Evolutionary conservation across 371 early-diverging fungal species (phyloP), one percentile per base, ranked within the genome.

Genomic region (Mortierella sp.): DNA sequence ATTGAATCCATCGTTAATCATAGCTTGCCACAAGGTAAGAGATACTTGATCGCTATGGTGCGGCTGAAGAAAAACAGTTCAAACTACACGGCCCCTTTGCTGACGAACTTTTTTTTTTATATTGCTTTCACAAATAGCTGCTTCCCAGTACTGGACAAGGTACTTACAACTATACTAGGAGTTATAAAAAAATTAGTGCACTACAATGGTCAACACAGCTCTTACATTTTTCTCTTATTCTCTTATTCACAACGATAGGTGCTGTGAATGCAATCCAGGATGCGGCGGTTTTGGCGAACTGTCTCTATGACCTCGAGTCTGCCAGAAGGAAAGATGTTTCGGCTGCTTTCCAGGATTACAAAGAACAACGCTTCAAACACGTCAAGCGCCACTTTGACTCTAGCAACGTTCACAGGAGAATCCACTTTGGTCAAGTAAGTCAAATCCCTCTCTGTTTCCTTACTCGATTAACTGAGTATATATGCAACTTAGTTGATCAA

Each of bases 191-290:
- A 3, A 3, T 50, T 16, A 14, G 16, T 14, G 10, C 3, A 14
- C 16, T 2, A 31, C 11, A 19, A 31, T 16, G 21, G 21, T 8
- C 31, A 63, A 34, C 19, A 63, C 6, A 28, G 6, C 19, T 1
- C 63, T 63, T 16, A 31, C 7, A 60, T 16, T 2, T 50, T 50
- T 13, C n/a, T 14, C 58, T 13, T 6, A 11, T 6, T 68, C 21
- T 2, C 8, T 68, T 68, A 3, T 8, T 42, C 0, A 24, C 24
- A 68, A 68, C 21, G 7, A 21, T 34, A 38, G 68, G 68, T 10
- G 42, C 68, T 10, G 68, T 68, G 68, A 68, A 38, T 68, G 68
- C 68, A 5, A 68, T 68, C 24, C 68, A 68, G 10, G 68, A 68
- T 24, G 68, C 68, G 42, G n/a, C 68, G 38, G 21, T 68, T 68